Conservation (phyloP, 177 flowering plant genomes). For the Tripterygium wilfordii region DNA sequence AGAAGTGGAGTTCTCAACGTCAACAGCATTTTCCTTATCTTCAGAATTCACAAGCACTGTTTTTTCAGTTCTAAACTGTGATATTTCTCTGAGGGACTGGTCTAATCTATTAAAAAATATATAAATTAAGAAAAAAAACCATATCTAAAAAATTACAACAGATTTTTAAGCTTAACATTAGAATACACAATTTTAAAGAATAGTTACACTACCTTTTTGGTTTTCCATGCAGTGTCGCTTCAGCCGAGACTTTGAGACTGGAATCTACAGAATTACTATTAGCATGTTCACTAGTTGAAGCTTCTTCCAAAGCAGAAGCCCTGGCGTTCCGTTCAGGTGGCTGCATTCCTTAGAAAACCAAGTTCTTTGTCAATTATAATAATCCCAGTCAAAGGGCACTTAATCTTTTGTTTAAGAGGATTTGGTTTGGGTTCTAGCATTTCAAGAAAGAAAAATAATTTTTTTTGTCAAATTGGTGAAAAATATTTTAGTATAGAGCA, state of each 20-base stretch:
- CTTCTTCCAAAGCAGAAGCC: constrained; percentile 12
- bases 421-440: too few species aligned
- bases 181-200: background rate
- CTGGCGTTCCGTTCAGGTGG: constrained; percentile 20
- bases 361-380: constrained; percentile 11
- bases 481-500: too few species aligned
- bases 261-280: constrained; percentile 11
- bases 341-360: constrained; percentile 55
- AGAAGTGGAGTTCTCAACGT: constrained; percentile 26
- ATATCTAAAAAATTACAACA: background rate
- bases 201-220: constrained; percentile 52
- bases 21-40: constrained; percentile 18
- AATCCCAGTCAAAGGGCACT: background rate
- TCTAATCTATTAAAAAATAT: constrained; percentile 46
- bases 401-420: too few species aligned
- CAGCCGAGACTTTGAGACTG: constrained; percentile 10
- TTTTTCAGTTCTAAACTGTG: constrained; percentile 17
- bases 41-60: constrained; percentile 17
- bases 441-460: too few species aligned
- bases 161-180: background rate
- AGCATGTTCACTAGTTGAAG: constrained; percentile 15
- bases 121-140: background rate
- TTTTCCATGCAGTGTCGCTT: constrained; percentile 50
- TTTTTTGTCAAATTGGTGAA: background rate
- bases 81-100: constrained; percentile 26